Evolutionary conservation across 345 rosid species (phyloP).

Genomic region (Cardamine resedifolia): DNA sequence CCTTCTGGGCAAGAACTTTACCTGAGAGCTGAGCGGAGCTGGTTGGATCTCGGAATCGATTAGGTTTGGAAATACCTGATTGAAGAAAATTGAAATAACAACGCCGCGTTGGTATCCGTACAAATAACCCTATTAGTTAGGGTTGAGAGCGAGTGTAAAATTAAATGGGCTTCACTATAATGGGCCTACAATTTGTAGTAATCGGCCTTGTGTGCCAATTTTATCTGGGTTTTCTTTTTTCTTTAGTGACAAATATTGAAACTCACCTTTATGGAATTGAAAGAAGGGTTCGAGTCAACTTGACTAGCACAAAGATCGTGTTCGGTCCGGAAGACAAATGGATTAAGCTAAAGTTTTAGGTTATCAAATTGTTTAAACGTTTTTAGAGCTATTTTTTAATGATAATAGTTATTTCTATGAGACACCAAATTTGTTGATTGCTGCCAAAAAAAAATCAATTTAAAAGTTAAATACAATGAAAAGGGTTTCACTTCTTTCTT

Average conservation of each 20-base stretch:
- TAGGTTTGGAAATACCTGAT: slow-evolving; percentile 49
- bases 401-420: too few species aligned
- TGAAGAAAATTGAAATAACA: slow-evolving; percentile 38
- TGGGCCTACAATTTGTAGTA: neutral
- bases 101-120: neutral
- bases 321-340: too few species aligned
- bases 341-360: too few species aligned
- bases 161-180: slow-evolving; percentile 6
- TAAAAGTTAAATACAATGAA: too few species aligned
- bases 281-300: too few species aligned
- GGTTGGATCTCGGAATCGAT: slow-evolving; percentile 27
- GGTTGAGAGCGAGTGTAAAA: neutral
- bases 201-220: neutral
- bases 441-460: too few species aligned
- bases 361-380: too few species aligned
- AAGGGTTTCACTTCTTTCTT: too few species aligned
- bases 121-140: neutral
- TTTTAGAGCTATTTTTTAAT: too few species aligned
- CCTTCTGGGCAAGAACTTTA: neutral
- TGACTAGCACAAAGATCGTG: too few species aligned
- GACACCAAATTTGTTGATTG: too few species aligned
- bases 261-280: neutral
- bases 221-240: neutral
- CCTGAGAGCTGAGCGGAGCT: slow-evolving; percentile 36
- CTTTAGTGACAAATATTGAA: neutral